Percentiles rank a stretch among this genome's conserved stretches.
phyloP scores from a whole-genome alignment of 495 filamentous ascomycete species.

The Cercophora sp. region DNA sequence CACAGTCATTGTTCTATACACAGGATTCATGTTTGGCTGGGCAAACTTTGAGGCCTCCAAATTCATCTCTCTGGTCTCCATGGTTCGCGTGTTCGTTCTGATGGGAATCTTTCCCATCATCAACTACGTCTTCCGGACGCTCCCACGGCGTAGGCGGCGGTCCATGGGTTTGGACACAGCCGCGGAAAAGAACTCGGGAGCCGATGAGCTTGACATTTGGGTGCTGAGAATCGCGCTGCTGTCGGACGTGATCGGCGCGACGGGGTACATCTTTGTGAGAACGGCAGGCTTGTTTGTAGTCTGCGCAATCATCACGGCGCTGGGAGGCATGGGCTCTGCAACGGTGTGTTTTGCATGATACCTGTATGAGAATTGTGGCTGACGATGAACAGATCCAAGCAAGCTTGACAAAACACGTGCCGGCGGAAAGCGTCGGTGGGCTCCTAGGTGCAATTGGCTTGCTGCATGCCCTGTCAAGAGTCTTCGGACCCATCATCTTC shows the following conservation, averaged over 20 bases:
- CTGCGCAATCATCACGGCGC: constrained; percentile 64
- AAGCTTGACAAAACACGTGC: constrained; percentile 85
- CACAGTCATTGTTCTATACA: constrained; percentile 74
- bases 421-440: constrained; percentile 72
- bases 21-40: constrained; percentile 77
- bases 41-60: constrained; percentile 67
- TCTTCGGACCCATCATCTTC: constrained; percentile 76
- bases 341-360: too few species aligned
- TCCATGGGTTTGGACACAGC: constrained; percentile 23
- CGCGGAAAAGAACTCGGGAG: constrained; percentile 57
- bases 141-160: constrained; percentile 32
- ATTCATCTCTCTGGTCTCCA: constrained; percentile 74
- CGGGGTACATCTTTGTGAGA: constrained; percentile 64
- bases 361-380: too few species aligned
- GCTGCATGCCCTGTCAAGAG: constrained; percentile 74
- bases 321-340: constrained; percentile 81
- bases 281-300: constrained; percentile 54
- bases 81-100: constrained; percentile 67
- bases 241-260: constrained; percentile 72
- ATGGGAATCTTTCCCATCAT: constrained; percentile 69
- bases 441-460: constrained; percentile 83
- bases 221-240: constrained; percentile 73
- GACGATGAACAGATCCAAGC: too few species aligned
- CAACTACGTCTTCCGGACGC: constrained; percentile 62
- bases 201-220: constrained; percentile 71